Base-by-base conservation (phyloP, 1,284 basidiomycete species). In the Apiotrichum akiyoshidainum region DNA sequence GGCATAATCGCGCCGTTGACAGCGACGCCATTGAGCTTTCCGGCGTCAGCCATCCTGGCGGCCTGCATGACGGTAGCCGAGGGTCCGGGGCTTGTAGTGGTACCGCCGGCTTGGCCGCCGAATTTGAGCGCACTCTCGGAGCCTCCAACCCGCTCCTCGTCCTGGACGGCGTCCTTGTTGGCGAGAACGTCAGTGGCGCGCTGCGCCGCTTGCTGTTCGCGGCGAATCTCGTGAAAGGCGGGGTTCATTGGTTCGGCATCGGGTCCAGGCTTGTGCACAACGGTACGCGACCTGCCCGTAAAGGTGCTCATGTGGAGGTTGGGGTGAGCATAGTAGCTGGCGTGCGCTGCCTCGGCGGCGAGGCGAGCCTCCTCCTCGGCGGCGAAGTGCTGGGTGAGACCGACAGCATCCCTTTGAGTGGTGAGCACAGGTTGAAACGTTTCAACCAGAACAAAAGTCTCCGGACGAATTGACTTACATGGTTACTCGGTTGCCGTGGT, bases 271-370 rank as follows among this genome's bases (percentile, higher is more conserved):
- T 55, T 45, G 21, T 45, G 49, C 40, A 47, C 46, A 10, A 22
- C 19, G 34, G 22, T 31, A 26, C 42, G 51, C 17, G 48, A 46
- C 46, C 47, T 21, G 19, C 16, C n/a, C 16, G 66, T 34, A 61
- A 74, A 73, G 19, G 68, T 68, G 61, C 69, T 67, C 12, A 71
- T 50, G 54, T 76, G 74, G 11, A 74, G 62, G 9, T 55, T 35
- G 2, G 73, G 74, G 50, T 76, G 74, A 17, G 70, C 66, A 59
- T 76, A 76, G 65, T 76, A 76, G 13, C 67, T 67, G 5, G 72
- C 69, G 52, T 68, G 72, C 4, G 74, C 73, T 12, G 68, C 67
- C 1, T 69, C 70, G 5, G 74, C 74, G 2, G 74, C 74, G 16
- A 63, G 45, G 39, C 73, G 67, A n/a, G 65, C 60, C 22, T 70